A percentile compares a stretch with the other conserved stretches of the same genome.
Conservation (phyloP, 192 early-diverging fungal genomes). For the Backusella sp. region DNA sequence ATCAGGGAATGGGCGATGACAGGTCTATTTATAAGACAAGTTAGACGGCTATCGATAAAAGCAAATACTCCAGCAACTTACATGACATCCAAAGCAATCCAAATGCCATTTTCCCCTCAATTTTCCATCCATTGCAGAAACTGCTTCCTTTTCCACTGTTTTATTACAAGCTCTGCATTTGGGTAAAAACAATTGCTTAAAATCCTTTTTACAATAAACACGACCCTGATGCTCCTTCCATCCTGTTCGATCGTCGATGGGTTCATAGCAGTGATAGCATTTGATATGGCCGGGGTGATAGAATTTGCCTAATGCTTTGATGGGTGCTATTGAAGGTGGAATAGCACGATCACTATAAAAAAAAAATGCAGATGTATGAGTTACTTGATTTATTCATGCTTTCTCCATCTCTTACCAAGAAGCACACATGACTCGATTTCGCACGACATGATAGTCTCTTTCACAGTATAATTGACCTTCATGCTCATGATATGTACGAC, state of each 20-base stretch:
- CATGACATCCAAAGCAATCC: slow-evolving; percentile 69
- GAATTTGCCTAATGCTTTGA: slow-evolving; percentile 63
- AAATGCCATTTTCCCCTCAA: slow-evolving; percentile 70
- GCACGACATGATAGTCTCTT: slow-evolving; percentile 46
- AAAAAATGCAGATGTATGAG: background rate
- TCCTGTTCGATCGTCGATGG: slow-evolving; percentile 47
- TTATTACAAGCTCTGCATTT: slow-evolving; percentile 62
- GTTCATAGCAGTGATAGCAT: slow-evolving; percentile 65
- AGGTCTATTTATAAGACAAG: slow-evolving; percentile 39
- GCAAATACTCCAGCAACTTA: slow-evolving; percentile 15
- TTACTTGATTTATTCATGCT: background rate
- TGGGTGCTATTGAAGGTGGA: slow-evolving; percentile 28
- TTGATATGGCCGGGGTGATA: slow-evolving; percentile 66
- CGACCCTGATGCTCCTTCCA: slow-evolving; percentile 51
- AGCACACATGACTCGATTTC: slow-evolving; percentile 45
- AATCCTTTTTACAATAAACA: slow-evolving; percentile 71
- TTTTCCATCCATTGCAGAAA: slow-evolving; percentile 69
- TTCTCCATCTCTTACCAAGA: slow-evolving; percentile 45
- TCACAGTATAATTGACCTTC: slow-evolving; percentile 65
- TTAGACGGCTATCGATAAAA: background rate
- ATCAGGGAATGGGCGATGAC: slow-evolving; percentile 69
- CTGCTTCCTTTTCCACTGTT: slow-evolving; percentile 68
- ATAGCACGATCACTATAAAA: slow-evolving; percentile 33
- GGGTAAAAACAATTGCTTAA: slow-evolving; percentile 61
- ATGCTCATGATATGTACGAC: slow-evolving; percentile 45